A percentile compares a stretch with the other conserved stretches of the same genome.
Evolutionary conservation across 805 yeast genomes (phyloP).

Genomic region (Nakazawaea wyomingensis): DNA sequence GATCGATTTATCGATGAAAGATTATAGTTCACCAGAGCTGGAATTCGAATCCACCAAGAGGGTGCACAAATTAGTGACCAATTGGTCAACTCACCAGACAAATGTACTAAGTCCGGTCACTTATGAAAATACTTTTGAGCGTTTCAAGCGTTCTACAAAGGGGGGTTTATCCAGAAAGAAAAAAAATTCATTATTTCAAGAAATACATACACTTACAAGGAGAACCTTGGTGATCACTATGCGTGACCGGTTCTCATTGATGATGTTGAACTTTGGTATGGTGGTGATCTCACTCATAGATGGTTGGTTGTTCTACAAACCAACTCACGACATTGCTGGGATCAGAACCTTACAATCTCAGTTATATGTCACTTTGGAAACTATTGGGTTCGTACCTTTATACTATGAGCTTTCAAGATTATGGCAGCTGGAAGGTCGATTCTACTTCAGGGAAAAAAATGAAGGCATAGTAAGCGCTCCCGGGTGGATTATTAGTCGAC

Average conservation of each 20-base stretch:
- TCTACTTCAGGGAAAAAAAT: constrained; percentile 52
- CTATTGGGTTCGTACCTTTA: constrained; percentile 45
- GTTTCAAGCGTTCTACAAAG: not conserved
- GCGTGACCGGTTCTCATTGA: constrained; percentile 29
- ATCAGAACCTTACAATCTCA: constrained; percentile 50
- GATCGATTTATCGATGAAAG: constrained; percentile 33
- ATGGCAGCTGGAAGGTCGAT: constrained; percentile 42
- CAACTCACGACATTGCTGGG: constrained; percentile 51
- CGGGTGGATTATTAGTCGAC: constrained; percentile 57
- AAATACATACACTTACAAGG: constrained; percentile 26
- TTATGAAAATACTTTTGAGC: not conserved
- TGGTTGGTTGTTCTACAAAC: constrained; percentile 67
- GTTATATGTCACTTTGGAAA: constrained; percentile 40
- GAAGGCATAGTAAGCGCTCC: constrained; percentile 56
- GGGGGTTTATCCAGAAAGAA: not conserved
- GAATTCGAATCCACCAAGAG: constrained; percentile 24
- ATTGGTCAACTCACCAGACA: constrained; percentile 22
- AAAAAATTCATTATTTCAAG: constrained; percentile 5
- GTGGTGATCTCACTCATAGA: constrained; percentile 42
- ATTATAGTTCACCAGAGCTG: constrained; percentile 23
- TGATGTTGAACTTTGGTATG: constrained; percentile 27
- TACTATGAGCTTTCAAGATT: constrained; percentile 48
- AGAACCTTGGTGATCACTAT: constrained; percentile 29
- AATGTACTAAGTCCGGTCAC: not conserved
- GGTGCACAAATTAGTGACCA: constrained; percentile 23